Evolutionary conservation across 208 protist species (phyloP), one percentile per base, ranked within the genome.

Genomic region (Tritrichomonas foetus): DNA sequence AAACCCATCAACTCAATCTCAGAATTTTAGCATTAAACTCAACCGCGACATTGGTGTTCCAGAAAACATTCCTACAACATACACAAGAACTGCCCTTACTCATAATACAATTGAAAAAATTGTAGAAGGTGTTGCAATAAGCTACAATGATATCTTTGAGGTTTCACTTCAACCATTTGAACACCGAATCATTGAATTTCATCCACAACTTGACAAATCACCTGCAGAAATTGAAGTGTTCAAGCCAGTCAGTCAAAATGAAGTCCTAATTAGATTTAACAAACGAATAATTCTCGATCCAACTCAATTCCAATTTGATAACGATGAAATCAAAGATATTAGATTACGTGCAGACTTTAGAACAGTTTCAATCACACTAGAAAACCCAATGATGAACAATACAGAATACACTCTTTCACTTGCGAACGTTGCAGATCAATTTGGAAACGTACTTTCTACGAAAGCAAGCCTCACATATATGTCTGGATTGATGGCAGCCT

Each of bases 1-100:
- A 22, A 82, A 82, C 25, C 74, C 74, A 82, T 50, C 33, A 20
- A 41, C 39, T 3, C 14, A 44, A 49, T 20, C n/a, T 9, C 30
- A 82, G 41, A 3, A 3, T 30, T 82, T 47, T 41, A 50, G 0
- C 16, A 3, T 82, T 25, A 82, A 20, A 8, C 39, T 82, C 9
- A 50, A 82, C 74, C 33, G 74, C 47, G 74, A 82, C 33, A 82
- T 82, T 30, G 74, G 74, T 30, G 74, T 82, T 14, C 74, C 74
- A 82, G 74, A 82, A 27, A 41, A 50, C 2, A 36, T 82, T 39
- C 27, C 27, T 30, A 50, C 74, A 47, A 39, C 41, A 5, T 82
- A n/a, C 74, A 44, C 13, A 14, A 82, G 30, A 27, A 5, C 30
- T 0, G 39, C 50, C 39, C 22, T 82, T 20, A 39, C 39, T 27